Evolutionary conservation across 805 yeast species (phyloP), one percentile per base, ranked within the genome.

Genomic region (Nakazawaea molendinolei): DNA sequence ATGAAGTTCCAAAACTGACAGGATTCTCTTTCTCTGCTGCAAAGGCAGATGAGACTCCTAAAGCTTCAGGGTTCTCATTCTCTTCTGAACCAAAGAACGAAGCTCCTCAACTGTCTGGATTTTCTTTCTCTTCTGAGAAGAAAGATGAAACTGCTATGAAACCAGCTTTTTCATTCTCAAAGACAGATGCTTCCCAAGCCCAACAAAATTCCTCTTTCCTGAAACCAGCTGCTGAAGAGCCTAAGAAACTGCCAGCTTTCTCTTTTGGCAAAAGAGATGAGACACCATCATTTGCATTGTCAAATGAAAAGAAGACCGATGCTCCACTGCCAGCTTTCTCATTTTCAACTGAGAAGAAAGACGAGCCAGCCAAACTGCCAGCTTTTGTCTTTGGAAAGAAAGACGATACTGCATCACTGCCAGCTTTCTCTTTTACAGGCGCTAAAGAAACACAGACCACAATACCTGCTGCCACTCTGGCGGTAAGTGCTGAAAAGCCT

Each of bases 371-470:
- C 8, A 22, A 22, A 22, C 10, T 8, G 12, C 10, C 8, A 22
- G 24, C n/a, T n/a, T n/a, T n/a, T n/a, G n/a, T n/a, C n/a, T n/a
- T n/a, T n/a, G n/a, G n/a, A n/a, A n/a, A n/a, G n/a, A n/a, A n/a
- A n/a, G n/a, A n/a, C n/a, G 14, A 21, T 7, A 13, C n/a, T 13
- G 30, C 30, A 27, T 10, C 28, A 3, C 27, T 20, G 23, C 38
- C 38, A 17, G 18, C 38, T 8, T 34, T 34, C 26, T 28, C 33
- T 4, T 34, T 34, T 34, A 29, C 28, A 10, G 23, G 14, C 28
- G 29, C 22, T n/a, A 19, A 7, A 23, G 23, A 22, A 28, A 22
- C 26, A 29, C 14, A 16, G 9, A 8, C 24, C 10, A 22, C 24
- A 22, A 22, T 8, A 22, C 10, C 8, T 8, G 24, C 8, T 8